phyloP scores from a whole-genome alignment of 352 stramenopile species.

The Phytophthora tubulina region DNA sequence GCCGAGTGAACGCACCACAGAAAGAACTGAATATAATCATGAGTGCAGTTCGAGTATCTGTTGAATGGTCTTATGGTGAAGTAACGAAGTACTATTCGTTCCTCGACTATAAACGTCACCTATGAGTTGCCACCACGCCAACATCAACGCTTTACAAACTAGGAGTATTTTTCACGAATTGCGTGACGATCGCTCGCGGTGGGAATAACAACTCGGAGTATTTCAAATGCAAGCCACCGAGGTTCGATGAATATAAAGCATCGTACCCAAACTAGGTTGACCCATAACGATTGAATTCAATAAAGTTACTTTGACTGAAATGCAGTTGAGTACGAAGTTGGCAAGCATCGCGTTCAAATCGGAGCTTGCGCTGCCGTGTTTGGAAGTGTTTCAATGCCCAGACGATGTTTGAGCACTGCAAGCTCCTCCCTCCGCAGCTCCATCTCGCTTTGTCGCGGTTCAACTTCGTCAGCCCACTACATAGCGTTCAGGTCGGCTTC shows the following conservation, averaged over 20 bases:
- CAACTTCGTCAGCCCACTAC: too few relatives aligned
- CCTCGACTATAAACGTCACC: constrained; percentile 17
- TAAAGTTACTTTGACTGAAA: too few relatives aligned
- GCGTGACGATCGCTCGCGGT: constrained; percentile 5
- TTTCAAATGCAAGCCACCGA: constrained; percentile 13
- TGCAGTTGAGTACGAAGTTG: too few relatives aligned
- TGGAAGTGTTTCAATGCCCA: too few relatives aligned
- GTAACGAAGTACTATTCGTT: constrained; percentile 18
- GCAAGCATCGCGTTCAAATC: too few relatives aligned
- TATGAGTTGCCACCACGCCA: constrained; percentile 12
- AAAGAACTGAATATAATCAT: constrained; percentile 1
- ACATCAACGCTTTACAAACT: constrained; percentile 13
- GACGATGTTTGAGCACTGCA: too few relatives aligned
- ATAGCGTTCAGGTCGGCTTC: too few relatives aligned
- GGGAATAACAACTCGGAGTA: constrained; percentile 23
- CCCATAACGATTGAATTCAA: too few relatives aligned
- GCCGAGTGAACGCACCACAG: neutral
- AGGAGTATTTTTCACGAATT: constrained; percentile 22
- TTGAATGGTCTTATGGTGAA: constrained; percentile 15
- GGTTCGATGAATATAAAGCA: constrained; percentile 13
- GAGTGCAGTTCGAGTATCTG: constrained; percentile 7
- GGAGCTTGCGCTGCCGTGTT: too few relatives aligned
- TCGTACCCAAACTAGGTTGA: too few relatives aligned
- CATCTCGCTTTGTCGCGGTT: too few relatives aligned
- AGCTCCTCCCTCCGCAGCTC: too few relatives aligned